Percentiles rank a stretch among this genome's conserved stretches.
phyloP scores from a whole-genome alignment of 495 filamentous ascomycete genomes.

The Lophiotrema nucula region DNA sequence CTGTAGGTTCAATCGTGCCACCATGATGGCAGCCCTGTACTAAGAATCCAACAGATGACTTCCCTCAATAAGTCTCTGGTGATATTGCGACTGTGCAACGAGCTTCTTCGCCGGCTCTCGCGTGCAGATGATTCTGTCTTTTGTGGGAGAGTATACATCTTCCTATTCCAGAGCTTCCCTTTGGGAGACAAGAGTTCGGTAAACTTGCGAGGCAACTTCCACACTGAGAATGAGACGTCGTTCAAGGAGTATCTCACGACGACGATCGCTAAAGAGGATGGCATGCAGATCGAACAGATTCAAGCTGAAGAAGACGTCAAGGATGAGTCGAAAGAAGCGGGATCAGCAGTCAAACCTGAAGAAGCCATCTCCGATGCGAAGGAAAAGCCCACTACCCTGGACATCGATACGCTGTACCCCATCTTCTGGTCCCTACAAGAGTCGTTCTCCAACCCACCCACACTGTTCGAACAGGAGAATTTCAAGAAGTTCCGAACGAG shows the following conservation, averaged over 20 bases:
- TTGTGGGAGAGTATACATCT: conserved; percentile 94
- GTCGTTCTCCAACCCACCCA: conserved; percentile 85
- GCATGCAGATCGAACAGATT: conserved; percentile 56
- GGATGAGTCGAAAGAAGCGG: conserved; percentile 12
- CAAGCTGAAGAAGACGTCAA: conserved; percentile 30
- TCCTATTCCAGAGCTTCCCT: conserved; percentile 95
- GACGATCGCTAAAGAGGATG: conserved; percentile 46
- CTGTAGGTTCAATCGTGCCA: conserved; percentile 44
- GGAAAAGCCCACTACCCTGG: conserved; percentile 40
- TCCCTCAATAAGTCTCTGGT: conserved; percentile 79
- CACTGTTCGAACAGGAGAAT: conserved; percentile 67
- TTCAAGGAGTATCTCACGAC: conserved; percentile 62
- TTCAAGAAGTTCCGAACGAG: conserved; percentile 75
- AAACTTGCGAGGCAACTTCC: conserved; percentile 93
- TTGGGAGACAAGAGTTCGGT: conserved; percentile 95
- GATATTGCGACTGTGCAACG: conserved; percentile 90
- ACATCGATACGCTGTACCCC: conserved; percentile 76
- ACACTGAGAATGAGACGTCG: conserved; percentile 88
- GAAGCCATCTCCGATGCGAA: conserved; percentile 25
- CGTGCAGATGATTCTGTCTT: conserved; percentile 95
- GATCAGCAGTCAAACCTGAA: conserved; percentile 1
- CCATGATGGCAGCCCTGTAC: neutral
- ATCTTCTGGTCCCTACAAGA: conserved; percentile 92
- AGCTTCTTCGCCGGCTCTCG: conserved; percentile 84
- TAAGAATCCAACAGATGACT: conserved; percentile 59